phyloP scores from a whole-genome alignment of 2,329 filamentous ascomycete genomes.

The Fusarium nematophilum region DNA sequence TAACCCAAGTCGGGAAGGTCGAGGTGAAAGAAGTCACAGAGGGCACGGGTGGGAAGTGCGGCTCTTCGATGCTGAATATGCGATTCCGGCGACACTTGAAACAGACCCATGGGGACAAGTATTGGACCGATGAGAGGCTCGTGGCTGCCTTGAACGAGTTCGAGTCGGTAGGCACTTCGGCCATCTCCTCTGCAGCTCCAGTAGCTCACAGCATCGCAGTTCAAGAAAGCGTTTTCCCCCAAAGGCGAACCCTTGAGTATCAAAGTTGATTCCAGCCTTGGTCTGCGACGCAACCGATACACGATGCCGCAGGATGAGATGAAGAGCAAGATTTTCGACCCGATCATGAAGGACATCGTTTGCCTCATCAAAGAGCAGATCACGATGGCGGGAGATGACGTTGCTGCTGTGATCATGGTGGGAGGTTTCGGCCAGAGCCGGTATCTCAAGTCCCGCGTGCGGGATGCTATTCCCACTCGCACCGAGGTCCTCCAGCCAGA shows the following conservation, averaged over 20 bases:
- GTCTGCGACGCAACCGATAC: constrained; percentile 46
- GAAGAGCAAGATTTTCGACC: constrained; percentile 67
- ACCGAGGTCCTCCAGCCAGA: constrained; percentile 60
- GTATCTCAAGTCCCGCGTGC: constrained; percentile 57
- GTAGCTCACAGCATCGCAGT: constrained; percentile 40
- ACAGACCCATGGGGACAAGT: constrained; percentile 55
- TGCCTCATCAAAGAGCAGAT: constrained; percentile 56
- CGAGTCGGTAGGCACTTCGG: constrained; percentile 49
- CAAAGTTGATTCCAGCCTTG: constrained; percentile 49
- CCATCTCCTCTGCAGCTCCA: constrained; percentile 51
- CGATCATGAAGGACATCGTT: constrained; percentile 56
- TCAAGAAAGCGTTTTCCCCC: constrained; percentile 53
- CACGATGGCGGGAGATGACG: constrained; percentile 48
- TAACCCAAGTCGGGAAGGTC: constrained; percentile 55
- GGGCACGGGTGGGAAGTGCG: constrained; percentile 62
- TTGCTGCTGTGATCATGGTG: constrained; percentile 58
- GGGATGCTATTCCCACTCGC: constrained; percentile 47
- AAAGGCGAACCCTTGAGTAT: constrained; percentile 51
- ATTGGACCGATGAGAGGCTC: constrained; percentile 56
- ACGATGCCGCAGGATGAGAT: constrained; percentile 65
- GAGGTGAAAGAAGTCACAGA: constrained; percentile 61
- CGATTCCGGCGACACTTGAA: constrained; percentile 59
- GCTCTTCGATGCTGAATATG: constrained; percentile 61
- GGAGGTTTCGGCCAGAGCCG: constrained; percentile 61
- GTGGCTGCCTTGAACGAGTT: constrained; percentile 56